These are phyloP conservation scores for Russula griseocarnosa DNA, from an alignment of 768 basidiomycete genomes.

Conservation along the genomic window DNA sequence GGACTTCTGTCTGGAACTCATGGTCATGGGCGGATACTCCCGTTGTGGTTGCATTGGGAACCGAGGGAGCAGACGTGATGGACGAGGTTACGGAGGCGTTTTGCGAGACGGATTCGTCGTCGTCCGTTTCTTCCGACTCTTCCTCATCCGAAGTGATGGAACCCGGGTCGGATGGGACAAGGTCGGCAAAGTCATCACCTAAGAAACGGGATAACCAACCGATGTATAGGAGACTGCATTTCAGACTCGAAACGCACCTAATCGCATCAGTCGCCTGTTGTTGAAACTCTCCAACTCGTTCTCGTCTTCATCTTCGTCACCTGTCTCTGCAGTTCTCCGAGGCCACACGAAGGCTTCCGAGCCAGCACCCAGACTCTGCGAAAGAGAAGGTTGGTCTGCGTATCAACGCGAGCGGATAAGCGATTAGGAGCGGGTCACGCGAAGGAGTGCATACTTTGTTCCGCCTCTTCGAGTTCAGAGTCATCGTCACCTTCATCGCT, in stretches of 20 bases:
- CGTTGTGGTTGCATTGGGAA: slow-evolving; percentile 36
- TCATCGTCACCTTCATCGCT: slow-evolving; percentile 31
- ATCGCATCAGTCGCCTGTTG: slow-evolving; percentile 70
- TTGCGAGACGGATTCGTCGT: slow-evolving; percentile 35
- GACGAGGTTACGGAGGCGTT: slow-evolving; percentile 46
- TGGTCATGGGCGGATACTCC: slow-evolving; percentile 36
- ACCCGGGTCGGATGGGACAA: slow-evolving; percentile 57
- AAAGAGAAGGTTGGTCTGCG: slow-evolving; percentile 48
- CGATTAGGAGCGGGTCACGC: not conserved
- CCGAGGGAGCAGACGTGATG: slow-evolving; percentile 44
- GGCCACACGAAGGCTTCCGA: slow-evolving; percentile 86
- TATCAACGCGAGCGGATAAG: not conserved
- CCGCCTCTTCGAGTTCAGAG: slow-evolving; percentile 65
- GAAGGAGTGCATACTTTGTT: slow-evolving; percentile 45
- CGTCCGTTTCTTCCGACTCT: slow-evolving; percentile 39
- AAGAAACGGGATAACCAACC: not conserved
- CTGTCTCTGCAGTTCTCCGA: slow-evolving; percentile 39
- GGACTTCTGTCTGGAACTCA: slow-evolving; percentile 74
- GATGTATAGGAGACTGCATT: not conserved
- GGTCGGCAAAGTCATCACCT: slow-evolving; percentile 64
- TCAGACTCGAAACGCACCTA: slow-evolving; percentile 47
- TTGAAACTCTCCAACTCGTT: slow-evolving; percentile 57
- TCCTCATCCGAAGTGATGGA: slow-evolving; percentile 51
- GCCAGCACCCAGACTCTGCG: slow-evolving; percentile 55
- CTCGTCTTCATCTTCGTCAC: slow-evolving; percentile 61